Conservation (phyloP, 352 stramenopile genomes). For the Phytopythium litorale region DNA sequence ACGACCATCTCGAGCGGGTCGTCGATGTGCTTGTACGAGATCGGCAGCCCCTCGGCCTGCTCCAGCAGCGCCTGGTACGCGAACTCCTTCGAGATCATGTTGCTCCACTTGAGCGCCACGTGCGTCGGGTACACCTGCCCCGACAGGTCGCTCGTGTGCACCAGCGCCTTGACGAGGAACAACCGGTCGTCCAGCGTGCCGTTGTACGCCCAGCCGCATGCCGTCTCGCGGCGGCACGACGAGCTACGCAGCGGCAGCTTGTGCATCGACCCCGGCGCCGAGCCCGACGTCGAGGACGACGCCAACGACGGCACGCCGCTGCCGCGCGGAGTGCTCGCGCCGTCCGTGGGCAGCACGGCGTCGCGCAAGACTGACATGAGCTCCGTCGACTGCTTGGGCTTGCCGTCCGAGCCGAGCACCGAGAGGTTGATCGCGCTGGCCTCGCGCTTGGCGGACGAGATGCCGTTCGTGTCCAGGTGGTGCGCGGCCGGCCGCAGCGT, state of each 20-base stretch:
- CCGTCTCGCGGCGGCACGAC: slow-evolving; percentile 23
- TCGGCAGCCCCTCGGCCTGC: slow-evolving; percentile 68
- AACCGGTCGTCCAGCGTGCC: slow-evolving; percentile 73
- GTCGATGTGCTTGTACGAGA: slow-evolving; percentile 80
- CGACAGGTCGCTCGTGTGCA: slow-evolving; percentile 85
- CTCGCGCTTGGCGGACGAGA: slow-evolving; percentile 40
- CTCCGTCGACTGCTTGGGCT: slow-evolving; percentile 20
- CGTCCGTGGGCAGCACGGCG: slow-evolving; percentile 56
- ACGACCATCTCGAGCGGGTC: slow-evolving; percentile 85
- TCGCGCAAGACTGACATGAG: slow-evolving; percentile 52
- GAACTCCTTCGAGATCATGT: slow-evolving; percentile 90
- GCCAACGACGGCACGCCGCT: not conserved
- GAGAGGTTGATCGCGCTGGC: slow-evolving; percentile 6
- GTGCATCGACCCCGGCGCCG: slow-evolving; percentile 20
- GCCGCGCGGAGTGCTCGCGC: slow-evolving; percentile 28
- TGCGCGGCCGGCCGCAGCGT: slow-evolving; percentile 47
- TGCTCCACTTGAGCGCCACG: slow-evolving; percentile 88
- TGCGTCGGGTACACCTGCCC: slow-evolving; percentile 85
- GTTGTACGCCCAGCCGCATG: slow-evolving; percentile 54
- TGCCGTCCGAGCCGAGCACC: slow-evolving; percentile 1
- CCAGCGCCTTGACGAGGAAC: slow-evolving; percentile 81
- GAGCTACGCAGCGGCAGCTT: slow-evolving; percentile 12
- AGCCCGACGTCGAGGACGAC: slow-evolving; percentile 11
- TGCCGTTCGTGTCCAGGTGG: slow-evolving; percentile 39
- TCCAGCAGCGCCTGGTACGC: slow-evolving; percentile 82